Conservation (phyloP, 768 basidiomycete genomes). For the Amanita molliuscula region DNA sequence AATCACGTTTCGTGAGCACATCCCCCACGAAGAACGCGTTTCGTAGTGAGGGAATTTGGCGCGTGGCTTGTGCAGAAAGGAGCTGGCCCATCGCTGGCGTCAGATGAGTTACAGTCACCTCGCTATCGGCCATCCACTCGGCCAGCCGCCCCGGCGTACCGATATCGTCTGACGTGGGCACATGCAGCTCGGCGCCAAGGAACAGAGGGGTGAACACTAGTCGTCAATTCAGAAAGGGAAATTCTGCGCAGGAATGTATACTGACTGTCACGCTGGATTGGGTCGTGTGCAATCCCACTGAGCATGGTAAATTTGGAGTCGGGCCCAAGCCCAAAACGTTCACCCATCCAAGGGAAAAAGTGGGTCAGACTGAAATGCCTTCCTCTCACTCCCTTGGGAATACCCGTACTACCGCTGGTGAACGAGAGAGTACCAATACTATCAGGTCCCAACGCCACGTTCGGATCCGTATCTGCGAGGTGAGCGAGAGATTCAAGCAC, state of each 20-base stretch:
- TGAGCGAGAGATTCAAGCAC: slow-evolving; percentile 45
- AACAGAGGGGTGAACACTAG: slow-evolving; percentile 98
- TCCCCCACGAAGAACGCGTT: slow-evolving; percentile 99
- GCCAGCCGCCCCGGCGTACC: slow-evolving; percentile 93
- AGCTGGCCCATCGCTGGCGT: slow-evolving; percentile 99
- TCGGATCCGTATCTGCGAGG: slow-evolving; percentile 64
- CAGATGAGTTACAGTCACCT: slow-evolving; percentile 92
- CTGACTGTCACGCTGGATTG: slow-evolving; percentile 97
- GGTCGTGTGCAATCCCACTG: slow-evolving; percentile 97
- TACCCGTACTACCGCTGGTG: slow-evolving; percentile 95
- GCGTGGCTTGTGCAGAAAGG: slow-evolving; percentile 68
- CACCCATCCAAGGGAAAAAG: slow-evolving; percentile 99
- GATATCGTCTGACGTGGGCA: slow-evolving; percentile 95
- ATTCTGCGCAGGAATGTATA: slow-evolving; percentile 10
- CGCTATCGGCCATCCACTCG: slow-evolving; percentile 93
- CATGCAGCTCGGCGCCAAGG: slow-evolving; percentile 90
- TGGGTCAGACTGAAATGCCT: slow-evolving; percentile 95
- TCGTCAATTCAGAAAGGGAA: background rate
- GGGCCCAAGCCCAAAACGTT: slow-evolving; percentile 66
- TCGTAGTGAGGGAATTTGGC: slow-evolving; percentile 76
- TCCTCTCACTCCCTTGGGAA: slow-evolving; percentile 96
- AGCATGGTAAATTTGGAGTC: slow-evolving; percentile 94
- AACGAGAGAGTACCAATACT: slow-evolving; percentile 91
- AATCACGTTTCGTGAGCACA: slow-evolving; percentile 96
- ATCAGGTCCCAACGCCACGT: slow-evolving; percentile 86